Evolutionary conservation across 176 grass and related monocot species (phyloP), one percentile per base, ranked within the genome.

Genomic region (Thalia dealbata): DNA sequence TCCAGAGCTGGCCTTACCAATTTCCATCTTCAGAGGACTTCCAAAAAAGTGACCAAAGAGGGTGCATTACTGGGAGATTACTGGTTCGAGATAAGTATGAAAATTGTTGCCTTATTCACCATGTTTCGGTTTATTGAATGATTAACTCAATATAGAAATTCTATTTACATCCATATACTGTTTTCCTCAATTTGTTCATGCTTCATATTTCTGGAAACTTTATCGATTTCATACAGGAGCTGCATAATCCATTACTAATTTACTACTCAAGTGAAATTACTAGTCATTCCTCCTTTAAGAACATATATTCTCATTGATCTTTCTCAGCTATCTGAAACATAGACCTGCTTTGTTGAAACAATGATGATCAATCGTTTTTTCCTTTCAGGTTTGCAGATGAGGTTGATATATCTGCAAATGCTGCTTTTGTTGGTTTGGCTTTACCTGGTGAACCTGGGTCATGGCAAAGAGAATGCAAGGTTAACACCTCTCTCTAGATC

Each of bases 381-480:
- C 74, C 64, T 42, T 54, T 77, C 58, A 92, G 93, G 82, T 96
- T 80, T 69, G 79, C 86, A 70, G 64, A 76, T 59, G 84, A 84
- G 46, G 69, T 50, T 14, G 82, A 90, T 50, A 78, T 92, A 70
- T 79, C 70, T 81, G 93, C 73, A 6, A 80, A 71, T 71, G 78
- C 59, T 82, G 90, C 95, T 45, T 99, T 88, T 87, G 81, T 99
- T 50, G 90, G 95, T 61, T 76, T 99, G 70, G 90, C 90, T 45
- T 69, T 91, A 81, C 90, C 90, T 66, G 95, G 95, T 70, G 90
- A 91, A 81, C 81, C 85, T 75, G 90, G 95, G 77, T 99, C 95
- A 6, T 99, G 87, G 90, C 90, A 93, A 91, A 88, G 85, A 85
- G 95, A 99, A 85, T 91, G 90, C 83, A 99, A 99, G 89, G 95